phyloP scores from a whole-genome alignment of 345 rosid genomes.

The Passiflora organensis region DNA sequence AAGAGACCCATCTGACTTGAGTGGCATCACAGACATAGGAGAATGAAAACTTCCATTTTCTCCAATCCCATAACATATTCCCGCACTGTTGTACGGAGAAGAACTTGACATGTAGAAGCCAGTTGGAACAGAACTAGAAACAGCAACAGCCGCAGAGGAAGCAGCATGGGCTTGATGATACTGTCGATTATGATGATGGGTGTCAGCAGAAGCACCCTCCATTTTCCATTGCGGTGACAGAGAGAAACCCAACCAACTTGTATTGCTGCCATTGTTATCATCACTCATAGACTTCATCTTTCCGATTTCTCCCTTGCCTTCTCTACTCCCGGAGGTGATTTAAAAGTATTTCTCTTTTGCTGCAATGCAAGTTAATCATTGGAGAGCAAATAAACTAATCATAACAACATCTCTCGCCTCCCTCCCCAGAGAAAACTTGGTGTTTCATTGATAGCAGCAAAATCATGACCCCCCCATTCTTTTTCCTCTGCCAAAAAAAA shows the following conservation, averaged over 20 bases:
- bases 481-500: slow-evolving; percentile 1
- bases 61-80: slow-evolving; percentile 39
- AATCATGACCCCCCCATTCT: too few relatives aligned
- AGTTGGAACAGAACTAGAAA: slow-evolving; percentile 30
- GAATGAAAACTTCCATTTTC: slow-evolving; percentile 43
- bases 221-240: slow-evolving; percentile 70
- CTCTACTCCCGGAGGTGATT: slow-evolving; percentile 8
- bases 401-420: slow-evolving; percentile 28
- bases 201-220: slow-evolving; percentile 42
- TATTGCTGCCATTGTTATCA: slow-evolving; percentile 25
- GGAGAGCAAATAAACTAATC: slow-evolving; percentile 35
- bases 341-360: slow-evolving; percentile 11
- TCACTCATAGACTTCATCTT: slow-evolving; percentile 46
- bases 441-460: slow-evolving; percentile 11
- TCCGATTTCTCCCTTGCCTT: slow-evolving; percentile 15
- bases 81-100: slow-evolving; percentile 22
- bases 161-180: slow-evolving; percentile 19
- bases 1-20: slow-evolving; percentile 75
- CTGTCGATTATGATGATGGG: slow-evolving; percentile 32
- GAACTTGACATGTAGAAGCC: slow-evolving; percentile 38
- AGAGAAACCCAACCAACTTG: slow-evolving; percentile 68
- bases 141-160: slow-evolving; percentile 13
- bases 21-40: slow-evolving; percentile 66
- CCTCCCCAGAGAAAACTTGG: slow-evolving; percentile 13
- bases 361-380: slow-evolving; percentile 40